Evolutionary conservation across 257 asterid species (phyloP).

Genomic region (Anisodus acutangulus): DNA sequence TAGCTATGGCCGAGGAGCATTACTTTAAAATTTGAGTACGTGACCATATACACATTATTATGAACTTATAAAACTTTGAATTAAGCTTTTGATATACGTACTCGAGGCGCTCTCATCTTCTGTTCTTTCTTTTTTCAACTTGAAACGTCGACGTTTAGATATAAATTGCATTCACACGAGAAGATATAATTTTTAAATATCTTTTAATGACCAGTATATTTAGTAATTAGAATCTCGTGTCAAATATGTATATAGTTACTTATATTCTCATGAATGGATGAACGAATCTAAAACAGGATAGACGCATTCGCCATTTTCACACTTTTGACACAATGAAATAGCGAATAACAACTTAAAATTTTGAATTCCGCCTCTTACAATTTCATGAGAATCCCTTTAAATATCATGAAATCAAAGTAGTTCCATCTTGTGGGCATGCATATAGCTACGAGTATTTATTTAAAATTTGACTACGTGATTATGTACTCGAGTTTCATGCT

Average conservation of each 20-base stretch:
- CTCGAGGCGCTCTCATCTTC: neutral
- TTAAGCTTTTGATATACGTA: neutral
- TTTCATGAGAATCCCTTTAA: neutral
- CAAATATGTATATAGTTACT: neutral
- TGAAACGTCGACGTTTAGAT: neutral
- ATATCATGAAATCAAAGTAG: neutral
- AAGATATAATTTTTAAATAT: neutral
- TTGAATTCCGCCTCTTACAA: neutral
- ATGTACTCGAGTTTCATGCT: neutral
- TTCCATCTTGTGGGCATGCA: neutral
- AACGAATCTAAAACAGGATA: neutral
- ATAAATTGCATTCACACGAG: neutral
- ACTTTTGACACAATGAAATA: neutral
- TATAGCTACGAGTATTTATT: neutral
- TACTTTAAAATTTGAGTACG: neutral
- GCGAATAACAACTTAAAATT: neutral
- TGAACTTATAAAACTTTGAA: neutral
- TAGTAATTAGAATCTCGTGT: neutral
- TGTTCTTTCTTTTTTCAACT: neutral
- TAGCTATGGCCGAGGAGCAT: neutral
- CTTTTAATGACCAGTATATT: neutral
- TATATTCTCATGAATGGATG: neutral
- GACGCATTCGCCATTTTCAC: neutral
- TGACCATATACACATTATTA: neutral
- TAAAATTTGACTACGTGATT: neutral